Conservation (phyloP, 169 alveolate genomes). For the Plasmodium inui region DNA sequence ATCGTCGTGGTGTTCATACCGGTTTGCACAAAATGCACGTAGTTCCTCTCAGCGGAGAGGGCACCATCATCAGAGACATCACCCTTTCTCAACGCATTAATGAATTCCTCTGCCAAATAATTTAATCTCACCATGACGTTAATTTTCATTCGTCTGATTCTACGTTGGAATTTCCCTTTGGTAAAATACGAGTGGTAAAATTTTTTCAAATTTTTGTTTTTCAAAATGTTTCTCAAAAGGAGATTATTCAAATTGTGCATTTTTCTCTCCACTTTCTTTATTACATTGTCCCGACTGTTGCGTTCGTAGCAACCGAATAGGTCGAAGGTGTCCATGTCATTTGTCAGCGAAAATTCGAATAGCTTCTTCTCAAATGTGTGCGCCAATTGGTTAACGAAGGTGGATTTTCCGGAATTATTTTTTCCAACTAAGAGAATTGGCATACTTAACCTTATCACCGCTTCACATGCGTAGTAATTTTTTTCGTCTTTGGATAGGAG, state of each 20-base stretch:
- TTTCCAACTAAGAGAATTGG: constrained; percentile 82
- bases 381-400: constrained; percentile 74
- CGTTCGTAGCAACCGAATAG: constrained; percentile 89
- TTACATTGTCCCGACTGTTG: constrained; percentile 57
- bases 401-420: constrained; percentile 77
- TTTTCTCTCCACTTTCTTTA: constrained; percentile 36
- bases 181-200: constrained; percentile 17
- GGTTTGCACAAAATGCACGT: not conserved
- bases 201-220: not conserved
- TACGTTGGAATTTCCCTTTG: not conserved
- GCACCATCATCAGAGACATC: not conserved
- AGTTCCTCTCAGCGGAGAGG: not conserved
- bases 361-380: constrained; percentile 54
- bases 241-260: constrained; percentile 50
- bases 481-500: constrained; percentile 62
- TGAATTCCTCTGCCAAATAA: not conserved
- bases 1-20: not conserved
- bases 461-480: constrained; percentile 20
- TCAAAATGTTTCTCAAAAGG: constrained; percentile 17
- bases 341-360: constrained; percentile 81
- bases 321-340: constrained; percentile 86
- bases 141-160: not conserved
- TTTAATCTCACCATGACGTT: constrained; percentile 13
- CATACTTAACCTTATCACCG: constrained; percentile 53
- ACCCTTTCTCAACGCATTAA: constrained; percentile 1